A percentile compares a stretch with the other conserved stretches of the same genome.
Evolutionary conservation across 2,329 filamentous ascomycete species (phyloP).

Genomic region (Myriosclerotinia scirpicola): DNA sequence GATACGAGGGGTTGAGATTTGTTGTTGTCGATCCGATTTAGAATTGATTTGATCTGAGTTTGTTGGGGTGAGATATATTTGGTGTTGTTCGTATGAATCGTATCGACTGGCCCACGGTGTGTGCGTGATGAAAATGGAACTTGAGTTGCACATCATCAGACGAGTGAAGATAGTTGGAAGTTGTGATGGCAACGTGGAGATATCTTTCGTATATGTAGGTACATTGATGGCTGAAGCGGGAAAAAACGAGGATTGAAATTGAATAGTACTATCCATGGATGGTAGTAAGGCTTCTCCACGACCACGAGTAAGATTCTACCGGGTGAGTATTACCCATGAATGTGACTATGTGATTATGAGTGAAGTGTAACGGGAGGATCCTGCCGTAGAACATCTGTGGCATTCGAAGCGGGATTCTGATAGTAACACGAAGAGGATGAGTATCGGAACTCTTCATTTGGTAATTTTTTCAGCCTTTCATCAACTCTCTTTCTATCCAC

Average conservation of each 20-base stretch:
- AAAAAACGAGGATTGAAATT: background rate
- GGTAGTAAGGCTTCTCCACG: background rate
- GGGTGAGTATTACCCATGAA: background rate
- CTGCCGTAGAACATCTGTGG: background rate
- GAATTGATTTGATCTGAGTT: constrained; percentile 4
- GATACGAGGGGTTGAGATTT: constrained; percentile 13
- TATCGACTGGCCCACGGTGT: background rate
- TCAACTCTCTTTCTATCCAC: background rate
- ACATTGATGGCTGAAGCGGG: background rate
- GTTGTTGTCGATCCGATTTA: constrained; percentile 8
- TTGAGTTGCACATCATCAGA: constrained; percentile 1
- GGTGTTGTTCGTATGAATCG: background rate
- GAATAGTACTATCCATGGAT: background rate
- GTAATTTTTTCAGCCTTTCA: background rate
- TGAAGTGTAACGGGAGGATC: background rate
- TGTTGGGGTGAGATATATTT: background rate
- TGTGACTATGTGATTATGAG: too few species aligned
- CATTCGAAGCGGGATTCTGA: background rate
- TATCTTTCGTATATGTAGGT: background rate
- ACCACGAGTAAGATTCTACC: background rate
- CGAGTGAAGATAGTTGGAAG: background rate
- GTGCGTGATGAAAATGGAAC: constrained; percentile 5
- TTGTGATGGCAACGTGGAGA: constrained; percentile 17
- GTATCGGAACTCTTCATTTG: background rate
- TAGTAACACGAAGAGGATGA: background rate